Conservation (phyloP, 768 basidiomycete species). For the Kwoniella botswanensis region DNA sequence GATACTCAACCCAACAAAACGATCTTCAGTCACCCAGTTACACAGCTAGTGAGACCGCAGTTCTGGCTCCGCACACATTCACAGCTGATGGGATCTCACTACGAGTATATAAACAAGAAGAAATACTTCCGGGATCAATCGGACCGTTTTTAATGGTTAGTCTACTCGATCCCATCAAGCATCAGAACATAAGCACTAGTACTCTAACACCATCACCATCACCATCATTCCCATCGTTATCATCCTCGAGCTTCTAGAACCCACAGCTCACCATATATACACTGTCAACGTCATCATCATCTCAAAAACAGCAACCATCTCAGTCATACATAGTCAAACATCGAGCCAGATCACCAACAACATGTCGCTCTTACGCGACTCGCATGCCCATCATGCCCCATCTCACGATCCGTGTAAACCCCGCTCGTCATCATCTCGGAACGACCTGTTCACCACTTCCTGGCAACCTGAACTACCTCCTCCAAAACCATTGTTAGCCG, state of each 20-base stretch:
- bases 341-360: not conserved
- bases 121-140: not conserved
- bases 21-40: too few species aligned
- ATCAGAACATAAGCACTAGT: not conserved
- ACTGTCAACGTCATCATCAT: too few species aligned
- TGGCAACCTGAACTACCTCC: slow-evolving; percentile 32
- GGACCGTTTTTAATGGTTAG: not conserved
- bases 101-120: not conserved
- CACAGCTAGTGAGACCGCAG: not conserved
- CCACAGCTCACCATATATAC: too few species aligned
- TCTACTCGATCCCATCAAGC: not conserved
- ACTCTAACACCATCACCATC: too few species aligned
- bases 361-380: slow-evolving; percentile 22
- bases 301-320: too few species aligned
- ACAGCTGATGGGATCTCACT: too few species aligned
- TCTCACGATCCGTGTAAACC: slow-evolving; percentile 9
- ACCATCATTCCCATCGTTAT: too few species aligned
- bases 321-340: too few species aligned
- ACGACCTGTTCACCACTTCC: slow-evolving; percentile 34
- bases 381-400: not conserved
- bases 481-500: slow-evolving; percentile 22
- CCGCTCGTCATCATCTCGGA: slow-evolving; percentile 25
- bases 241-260: too few species aligned
- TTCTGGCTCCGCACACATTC: not conserved
- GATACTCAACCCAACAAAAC: too few species aligned